These are phyloP conservation scores for Candida anutae DNA, from an alignment of 1,139 yeast genomes.

Conservation along the genomic window DNA sequence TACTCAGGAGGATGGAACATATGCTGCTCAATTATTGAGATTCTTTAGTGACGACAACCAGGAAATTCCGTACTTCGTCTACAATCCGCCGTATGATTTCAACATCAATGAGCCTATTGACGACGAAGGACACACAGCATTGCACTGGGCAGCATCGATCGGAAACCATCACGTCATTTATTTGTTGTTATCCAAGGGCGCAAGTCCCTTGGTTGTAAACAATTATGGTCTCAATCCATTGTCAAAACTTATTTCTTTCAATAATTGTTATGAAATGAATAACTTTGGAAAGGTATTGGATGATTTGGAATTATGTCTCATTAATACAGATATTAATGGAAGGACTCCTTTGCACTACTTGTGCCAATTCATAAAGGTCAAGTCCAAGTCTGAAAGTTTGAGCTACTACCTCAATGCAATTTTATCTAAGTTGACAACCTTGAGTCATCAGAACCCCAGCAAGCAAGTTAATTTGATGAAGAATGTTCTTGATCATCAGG, in stretches of 20 bases:
- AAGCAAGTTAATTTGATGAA: conserved; percentile 39
- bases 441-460: conserved; percentile 22
- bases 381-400: conserved; percentile 40
- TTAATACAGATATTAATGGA: conserved; percentile 65
- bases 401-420: conserved; percentile 30
- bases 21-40: conserved; percentile 48
- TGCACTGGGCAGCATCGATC: conserved; percentile 96
- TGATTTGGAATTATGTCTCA: conserved; percentile 59
- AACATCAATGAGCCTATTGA: conserved; percentile 84
- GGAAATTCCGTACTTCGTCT: conserved; percentile 65
- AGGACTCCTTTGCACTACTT: conserved; percentile 69
- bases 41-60: conserved; percentile 69
- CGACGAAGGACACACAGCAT: conserved; percentile 91
- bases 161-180: conserved; percentile 72
- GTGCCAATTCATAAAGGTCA: conserved; percentile 51
- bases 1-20: conserved; percentile 24
- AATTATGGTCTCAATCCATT: conserved; percentile 76
- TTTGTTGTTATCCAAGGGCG: conserved; percentile 61
- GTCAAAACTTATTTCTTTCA: conserved; percentile 76
- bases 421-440: conserved; percentile 28
- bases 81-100: conserved; percentile 71
- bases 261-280: conserved; percentile 75
- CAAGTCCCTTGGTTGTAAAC: conserved; percentile 70
- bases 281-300: conserved; percentile 69
- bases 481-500: conserved; percentile 63